These are phyloP conservation scores for Durotheca rogersii DNA, from an alignment of 495 filamentous ascomycete species.

Conservation along the genomic window DNA sequence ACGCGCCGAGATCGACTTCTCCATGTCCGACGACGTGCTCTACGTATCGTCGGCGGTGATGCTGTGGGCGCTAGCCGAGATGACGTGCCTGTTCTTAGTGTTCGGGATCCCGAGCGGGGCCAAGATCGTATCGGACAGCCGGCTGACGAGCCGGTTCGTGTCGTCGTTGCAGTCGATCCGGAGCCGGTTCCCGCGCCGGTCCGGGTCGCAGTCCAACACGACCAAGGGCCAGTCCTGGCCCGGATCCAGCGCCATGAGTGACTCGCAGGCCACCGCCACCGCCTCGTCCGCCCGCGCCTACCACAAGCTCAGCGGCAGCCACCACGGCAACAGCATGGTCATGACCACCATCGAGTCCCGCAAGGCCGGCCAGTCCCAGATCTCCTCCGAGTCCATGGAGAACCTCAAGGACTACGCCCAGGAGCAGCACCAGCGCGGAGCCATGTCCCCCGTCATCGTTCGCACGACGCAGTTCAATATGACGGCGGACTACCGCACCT, in stretches of 20 bases:
- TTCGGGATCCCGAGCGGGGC: constrained; percentile 30
- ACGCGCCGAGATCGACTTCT: constrained; percentile 29
- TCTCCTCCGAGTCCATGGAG: constrained; percentile 33
- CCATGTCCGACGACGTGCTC: constrained; percentile 23
- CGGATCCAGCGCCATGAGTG: constrained; percentile 13
- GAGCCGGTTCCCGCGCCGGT: constrained; percentile 5
- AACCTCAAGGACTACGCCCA: constrained; percentile 18
- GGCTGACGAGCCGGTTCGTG: constrained; percentile 9
- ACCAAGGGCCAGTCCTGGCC: constrained; percentile 20
- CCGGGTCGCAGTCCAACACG: not conserved
- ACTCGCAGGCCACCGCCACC: constrained; percentile 11
- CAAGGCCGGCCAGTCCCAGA: not conserved
- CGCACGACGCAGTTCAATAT: constrained; percentile 31
- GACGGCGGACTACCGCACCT: too few species aligned
- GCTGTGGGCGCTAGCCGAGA: constrained; percentile 36
- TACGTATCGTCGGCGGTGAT: constrained; percentile 24
- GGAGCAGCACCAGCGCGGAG: too few species aligned
- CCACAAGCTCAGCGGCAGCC: constrained; percentile 24
- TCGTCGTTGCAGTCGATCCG: constrained; percentile 17
- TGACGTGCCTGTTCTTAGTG: constrained; percentile 39
- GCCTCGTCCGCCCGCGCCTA: constrained; percentile 25
- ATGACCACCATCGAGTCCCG: constrained; percentile 22
- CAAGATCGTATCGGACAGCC: constrained; percentile 26
- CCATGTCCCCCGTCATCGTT: too few species aligned
- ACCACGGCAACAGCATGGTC: constrained; percentile 17